Percentiles rank a stretch among this genome's conserved stretches.
Evolutionary conservation across 306 rosid species (phyloP).

Genomic region (Macrotyloma uniflorum): DNA sequence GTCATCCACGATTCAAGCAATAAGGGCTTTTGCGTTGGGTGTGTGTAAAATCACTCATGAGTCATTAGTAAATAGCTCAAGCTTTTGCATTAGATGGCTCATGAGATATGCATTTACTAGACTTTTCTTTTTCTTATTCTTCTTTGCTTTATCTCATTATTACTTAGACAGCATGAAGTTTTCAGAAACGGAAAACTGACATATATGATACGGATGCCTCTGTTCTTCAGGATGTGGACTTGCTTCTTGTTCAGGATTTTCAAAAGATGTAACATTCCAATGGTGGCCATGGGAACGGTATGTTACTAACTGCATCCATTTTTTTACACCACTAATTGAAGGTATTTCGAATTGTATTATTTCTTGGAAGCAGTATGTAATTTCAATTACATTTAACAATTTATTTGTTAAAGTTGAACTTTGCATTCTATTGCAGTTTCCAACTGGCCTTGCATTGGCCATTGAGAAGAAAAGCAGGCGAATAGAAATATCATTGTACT

Average conservation of each 20-base stretch:
- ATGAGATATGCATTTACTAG: neutral
- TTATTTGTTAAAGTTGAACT: conserved; percentile 3
- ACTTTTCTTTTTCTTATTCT: conserved; percentile 18
- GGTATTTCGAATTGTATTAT: conserved; percentile 16
- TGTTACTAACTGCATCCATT: conserved; percentile 2
- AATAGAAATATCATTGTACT: conserved; percentile 90
- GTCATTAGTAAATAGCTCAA: neutral
- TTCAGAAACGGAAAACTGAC: conserved; percentile 26
- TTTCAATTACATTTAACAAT: neutral
- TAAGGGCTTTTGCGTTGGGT: neutral
- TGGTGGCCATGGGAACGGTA: conserved; percentile 93
- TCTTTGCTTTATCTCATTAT: conserved; percentile 18
- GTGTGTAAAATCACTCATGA: neutral
- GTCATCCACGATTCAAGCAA: neutral
- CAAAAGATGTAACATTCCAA: conserved; percentile 74
- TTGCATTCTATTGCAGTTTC: conserved; percentile 60
- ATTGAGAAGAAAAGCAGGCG: conserved; percentile 74
- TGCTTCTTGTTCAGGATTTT: conserved; percentile 75
- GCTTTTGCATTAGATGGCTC: neutral
- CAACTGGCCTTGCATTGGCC: conserved; percentile 64
- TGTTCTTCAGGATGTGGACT: conserved; percentile 84
- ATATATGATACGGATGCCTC: conserved; percentile 7
- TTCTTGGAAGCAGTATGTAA: neutral
- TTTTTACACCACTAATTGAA: neutral
- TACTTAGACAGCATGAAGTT: conserved; percentile 10